Base-by-base conservation (phyloP, 805 yeast genomes). In the Jamesozyma lodderae region DNA sequence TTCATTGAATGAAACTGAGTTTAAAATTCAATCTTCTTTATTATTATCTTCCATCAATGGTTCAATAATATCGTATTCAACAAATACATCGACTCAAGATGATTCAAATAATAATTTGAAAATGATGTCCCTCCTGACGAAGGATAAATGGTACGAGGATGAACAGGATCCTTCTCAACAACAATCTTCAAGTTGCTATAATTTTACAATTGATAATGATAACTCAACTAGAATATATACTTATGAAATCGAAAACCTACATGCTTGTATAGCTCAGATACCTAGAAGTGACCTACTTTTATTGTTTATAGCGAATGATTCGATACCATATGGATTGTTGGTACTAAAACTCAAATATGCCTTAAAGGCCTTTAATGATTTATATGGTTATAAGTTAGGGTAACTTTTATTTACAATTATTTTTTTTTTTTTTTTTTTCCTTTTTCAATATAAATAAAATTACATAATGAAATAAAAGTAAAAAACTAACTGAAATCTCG, bases 61-160 rank as follows among this genome's bases (percentile, higher is more conserved):
- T n/a, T 46, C 59, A 3, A 46, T 59, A 4, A 40, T 59, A 21
- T 52, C 60, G 2, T 55, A 44, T 35, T 49, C 55, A 2, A 51
- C 41, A 4, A 29, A 38, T 9, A 31, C 6, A 13, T 11, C 26
- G 2, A 13, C 10, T 11, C 4, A 2, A 2, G 13, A 11, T 2
- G 47, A 44, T 18, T 47, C 56, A 2, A 17, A 45, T 9, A 57
- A 51, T 31, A 57, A 57, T 35, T 36, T 59, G 18, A 57, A 53
- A 38, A 55, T 59, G 57, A 57, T 59, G 61, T 47, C 55, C 24
- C 32, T 59, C 13, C 42, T 59, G 17, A 47, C 52, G 11, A 55
- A 53, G 34, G 63, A 59, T 39, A 59, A 55, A 40, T 59, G 63
- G 63, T 37, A 40, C 4, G 60, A 55, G 25, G 62, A 59, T 37